Base-by-base conservation (phyloP, 2,329 filamentous ascomycete species). In the Xylariales sp. region DNA sequence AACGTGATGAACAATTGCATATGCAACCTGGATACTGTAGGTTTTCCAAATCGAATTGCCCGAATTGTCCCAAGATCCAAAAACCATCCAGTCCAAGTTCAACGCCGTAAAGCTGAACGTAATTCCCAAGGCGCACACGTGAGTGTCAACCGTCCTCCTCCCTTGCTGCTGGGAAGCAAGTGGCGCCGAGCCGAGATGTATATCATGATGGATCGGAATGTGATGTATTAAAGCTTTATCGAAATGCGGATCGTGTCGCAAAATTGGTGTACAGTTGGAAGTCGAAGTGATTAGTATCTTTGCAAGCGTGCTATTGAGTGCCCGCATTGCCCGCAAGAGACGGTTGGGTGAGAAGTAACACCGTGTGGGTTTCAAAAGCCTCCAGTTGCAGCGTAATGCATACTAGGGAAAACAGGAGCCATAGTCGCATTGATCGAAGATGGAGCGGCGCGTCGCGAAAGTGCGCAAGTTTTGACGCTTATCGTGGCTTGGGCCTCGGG, bases 241-340 rank as follows among this genome's bases (percentile, higher is more conserved):
- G 50, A 45, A 55, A 56, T 50, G 49, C 48, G 24, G 47, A 46
- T 48, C 38, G 49, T 42, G 46, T 50, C 43, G 46, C 49, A 45
- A 46, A 41, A 46, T 45, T 60, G 57, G 53, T 61, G 55, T 60
- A 61, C 58, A 61, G 35, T 43, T 50, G 42, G 50, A 52, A 51
- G 33, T 29, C 42, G 39, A 56, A 48, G 22, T 36, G 42, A 31
- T 45, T 46, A 56, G 53, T 53, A 52, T 46, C n/a, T 28, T 33
- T 8, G 7, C 15, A 48, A 34, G 31, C 32, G 47, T 14, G 29
- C 29, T 15, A 14, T 11, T 38, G 21, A 34, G 49, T 50, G 49
- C 43, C 29, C 33, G 9, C 31, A 38, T n/a, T n/a, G n/a, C 43
- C 40, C 27, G 43, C 40, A 34, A 36, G 24, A 8, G 24, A 11